phyloP scores from a whole-genome alignment of 1,139 yeast genomes.

The Chernovozyma aurita region DNA sequence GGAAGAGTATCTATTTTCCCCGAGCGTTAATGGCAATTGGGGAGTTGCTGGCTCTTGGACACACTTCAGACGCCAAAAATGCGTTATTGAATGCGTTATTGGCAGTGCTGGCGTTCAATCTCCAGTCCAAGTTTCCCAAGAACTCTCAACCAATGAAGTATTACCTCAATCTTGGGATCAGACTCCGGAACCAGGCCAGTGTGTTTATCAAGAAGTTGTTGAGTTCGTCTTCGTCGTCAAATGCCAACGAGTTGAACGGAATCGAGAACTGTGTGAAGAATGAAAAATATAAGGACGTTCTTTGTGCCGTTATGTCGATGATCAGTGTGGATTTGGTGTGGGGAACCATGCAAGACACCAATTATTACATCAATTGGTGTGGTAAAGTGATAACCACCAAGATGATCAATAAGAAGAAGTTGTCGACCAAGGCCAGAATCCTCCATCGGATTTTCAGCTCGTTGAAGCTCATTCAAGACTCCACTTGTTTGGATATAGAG shows the following conservation, averaged over 20 bases:
- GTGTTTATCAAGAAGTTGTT: constrained; percentile 53
- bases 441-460: constrained; percentile 78
- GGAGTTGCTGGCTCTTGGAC: constrained; percentile 70
- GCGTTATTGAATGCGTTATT: constrained; percentile 74
- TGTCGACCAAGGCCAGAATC: constrained; percentile 72
- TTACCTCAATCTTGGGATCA: constrained; percentile 67
- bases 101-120: constrained; percentile 78
- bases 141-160: constrained; percentile 62
- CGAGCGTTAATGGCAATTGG: constrained; percentile 79
- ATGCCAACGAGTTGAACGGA: constrained; percentile 26
- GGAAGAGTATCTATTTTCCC: constrained; percentile 83
- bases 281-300: constrained; percentile 79
- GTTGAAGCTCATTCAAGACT: constrained; percentile 69
- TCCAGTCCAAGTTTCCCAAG: constrained; percentile 65
- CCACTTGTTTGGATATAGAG: constrained; percentile 53
- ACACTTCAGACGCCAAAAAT: constrained; percentile 71
- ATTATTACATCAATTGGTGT: constrained; percentile 70
- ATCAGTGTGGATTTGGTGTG: constrained; percentile 84
- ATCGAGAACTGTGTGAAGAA: constrained; percentile 50
- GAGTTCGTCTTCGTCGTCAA: constrained; percentile 18
- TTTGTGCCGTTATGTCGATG: constrained; percentile 83
- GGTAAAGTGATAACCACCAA: constrained; percentile 69
- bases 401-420: constrained; percentile 58
- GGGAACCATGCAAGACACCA: constrained; percentile 89
- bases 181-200: constrained; percentile 71